Conservation (phyloP, 345 rosid genomes). For the Zanthoxylum bungeanum region DNA sequence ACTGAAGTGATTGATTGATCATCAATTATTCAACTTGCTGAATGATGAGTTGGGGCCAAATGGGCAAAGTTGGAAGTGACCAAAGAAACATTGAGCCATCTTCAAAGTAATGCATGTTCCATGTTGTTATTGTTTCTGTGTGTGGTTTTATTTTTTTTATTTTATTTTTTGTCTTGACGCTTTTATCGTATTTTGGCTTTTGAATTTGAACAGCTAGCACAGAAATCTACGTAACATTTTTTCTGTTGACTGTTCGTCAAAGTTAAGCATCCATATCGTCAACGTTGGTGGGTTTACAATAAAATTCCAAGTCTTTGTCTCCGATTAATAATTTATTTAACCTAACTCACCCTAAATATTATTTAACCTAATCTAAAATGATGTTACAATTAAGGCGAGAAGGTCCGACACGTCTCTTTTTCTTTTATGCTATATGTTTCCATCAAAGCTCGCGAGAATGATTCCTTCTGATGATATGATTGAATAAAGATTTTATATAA, state of each 20-base stretch:
- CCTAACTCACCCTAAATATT: too few species aligned
- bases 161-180: slow-evolving; percentile 24
- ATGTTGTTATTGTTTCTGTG: slow-evolving; percentile 34
- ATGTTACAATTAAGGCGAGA: not conserved
- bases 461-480: too few species aligned
- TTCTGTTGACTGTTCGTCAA: slow-evolving; percentile 44
- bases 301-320: not conserved
- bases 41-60: slow-evolving; percentile 29
- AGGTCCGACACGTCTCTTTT: slow-evolving; percentile 14
- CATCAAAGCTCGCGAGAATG: too few species aligned
- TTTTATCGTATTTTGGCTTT: slow-evolving; percentile 19
- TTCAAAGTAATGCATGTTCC: slow-evolving; percentile 46
- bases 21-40: too few species aligned
- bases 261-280: slow-evolving; percentile 27
- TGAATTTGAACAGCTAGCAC: slow-evolving; percentile 22
- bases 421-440: not conserved
- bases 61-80: too few species aligned
- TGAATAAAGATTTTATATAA: too few species aligned
- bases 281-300: slow-evolving; percentile 29
- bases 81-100: slow-evolving; percentile 34
- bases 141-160: too few species aligned
- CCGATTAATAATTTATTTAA: not conserved
- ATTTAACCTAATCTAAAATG: not conserved
- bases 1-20: too few species aligned
- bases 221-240: slow-evolving; percentile 19